These are phyloP conservation scores for Collybia nuda DNA, from an alignment of 768 basidiomycete genomes.

Conservation along the genomic window DNA sequence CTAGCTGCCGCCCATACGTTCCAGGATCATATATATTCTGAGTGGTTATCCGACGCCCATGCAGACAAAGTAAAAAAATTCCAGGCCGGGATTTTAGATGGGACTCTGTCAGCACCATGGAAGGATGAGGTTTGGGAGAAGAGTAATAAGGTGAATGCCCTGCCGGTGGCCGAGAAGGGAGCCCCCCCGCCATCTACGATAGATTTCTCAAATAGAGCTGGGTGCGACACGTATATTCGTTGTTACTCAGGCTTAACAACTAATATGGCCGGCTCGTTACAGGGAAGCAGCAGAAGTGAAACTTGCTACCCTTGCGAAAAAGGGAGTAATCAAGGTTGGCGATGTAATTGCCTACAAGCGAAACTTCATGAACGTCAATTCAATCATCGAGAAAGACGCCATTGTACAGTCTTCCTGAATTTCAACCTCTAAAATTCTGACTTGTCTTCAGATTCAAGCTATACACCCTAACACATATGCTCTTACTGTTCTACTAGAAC, in stretches of 20 bases:
- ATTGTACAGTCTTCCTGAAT: slow-evolving; percentile 34
- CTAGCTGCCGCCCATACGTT: slow-evolving; percentile 55
- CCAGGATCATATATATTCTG: slow-evolving; percentile 58
- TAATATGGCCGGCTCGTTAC: not conserved
- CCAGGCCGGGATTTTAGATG: slow-evolving; percentile 39
- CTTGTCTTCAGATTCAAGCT: slow-evolving; percentile 38
- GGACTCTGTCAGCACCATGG: slow-evolving; percentile 54
- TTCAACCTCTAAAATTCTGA: not conserved
- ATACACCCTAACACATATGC: slow-evolving; percentile 40
- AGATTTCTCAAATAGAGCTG: slow-evolving; percentile 21
- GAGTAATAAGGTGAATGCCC: slow-evolving; percentile 29
- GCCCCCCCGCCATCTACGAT: slow-evolving; percentile 1
- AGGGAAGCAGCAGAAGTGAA: slow-evolving; percentile 45
- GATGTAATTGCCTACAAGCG: slow-evolving; percentile 57
- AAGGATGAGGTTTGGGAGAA: slow-evolving; percentile 63
- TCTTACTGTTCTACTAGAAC: slow-evolving; percentile 42
- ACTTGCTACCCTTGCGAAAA: slow-evolving; percentile 42
- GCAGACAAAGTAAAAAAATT: slow-evolving; percentile 40
- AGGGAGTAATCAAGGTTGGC: slow-evolving; percentile 44
- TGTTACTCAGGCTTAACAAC: not conserved
- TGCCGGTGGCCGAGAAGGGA: slow-evolving; percentile 8
- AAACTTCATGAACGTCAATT: slow-evolving; percentile 35
- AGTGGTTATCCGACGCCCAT: slow-evolving; percentile 49
- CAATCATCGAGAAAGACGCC: slow-evolving; percentile 54
- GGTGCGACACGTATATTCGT: slow-evolving; percentile 23